Percentiles rank a stretch among this genome's conserved stretches.
Conservation (phyloP, 257 asterid species). For the Solanum commersonii region DNA sequence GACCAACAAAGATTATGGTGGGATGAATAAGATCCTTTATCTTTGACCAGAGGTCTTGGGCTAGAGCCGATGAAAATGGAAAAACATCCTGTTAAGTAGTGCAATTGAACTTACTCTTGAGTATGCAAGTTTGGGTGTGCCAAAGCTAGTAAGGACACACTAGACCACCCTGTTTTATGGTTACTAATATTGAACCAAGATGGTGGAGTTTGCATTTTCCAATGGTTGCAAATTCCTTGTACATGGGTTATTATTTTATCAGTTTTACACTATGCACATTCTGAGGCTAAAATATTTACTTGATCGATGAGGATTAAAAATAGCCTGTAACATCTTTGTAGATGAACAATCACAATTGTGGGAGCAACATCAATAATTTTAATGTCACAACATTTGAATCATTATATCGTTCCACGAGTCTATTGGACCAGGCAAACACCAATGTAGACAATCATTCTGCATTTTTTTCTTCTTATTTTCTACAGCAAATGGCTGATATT, state of each 20-base stretch:
- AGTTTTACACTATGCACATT: not conserved
- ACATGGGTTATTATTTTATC: not conserved
- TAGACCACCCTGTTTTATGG: not conserved
- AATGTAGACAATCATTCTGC: conserved; percentile 89
- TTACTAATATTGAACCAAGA: not conserved
- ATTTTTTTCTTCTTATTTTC: conserved; percentile 31
- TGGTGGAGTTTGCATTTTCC: not conserved
- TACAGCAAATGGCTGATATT: conserved; percentile 53
- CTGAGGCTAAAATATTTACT: not conserved
- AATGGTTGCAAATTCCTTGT: not conserved
- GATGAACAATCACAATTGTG: not conserved
- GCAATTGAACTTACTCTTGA: not conserved
- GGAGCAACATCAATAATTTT: not conserved
- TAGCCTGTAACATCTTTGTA: not conserved
- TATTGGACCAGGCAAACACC: conserved; percentile 98
- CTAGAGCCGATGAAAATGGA: accelerated
- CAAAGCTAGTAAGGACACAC: not conserved
- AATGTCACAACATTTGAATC: conserved; percentile 38
- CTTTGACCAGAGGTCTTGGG: accelerated
- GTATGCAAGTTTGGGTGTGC: not conserved
- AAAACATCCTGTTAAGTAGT: not conserved
- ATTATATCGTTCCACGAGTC: conserved; percentile 92
- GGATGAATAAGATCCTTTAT: accelerated
- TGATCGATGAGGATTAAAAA: not conserved
- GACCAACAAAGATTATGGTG: not conserved